These are phyloP conservation scores for Viola pubescens DNA, from an alignment of 441 rosid genomes.

Conservation along the genomic window DNA sequence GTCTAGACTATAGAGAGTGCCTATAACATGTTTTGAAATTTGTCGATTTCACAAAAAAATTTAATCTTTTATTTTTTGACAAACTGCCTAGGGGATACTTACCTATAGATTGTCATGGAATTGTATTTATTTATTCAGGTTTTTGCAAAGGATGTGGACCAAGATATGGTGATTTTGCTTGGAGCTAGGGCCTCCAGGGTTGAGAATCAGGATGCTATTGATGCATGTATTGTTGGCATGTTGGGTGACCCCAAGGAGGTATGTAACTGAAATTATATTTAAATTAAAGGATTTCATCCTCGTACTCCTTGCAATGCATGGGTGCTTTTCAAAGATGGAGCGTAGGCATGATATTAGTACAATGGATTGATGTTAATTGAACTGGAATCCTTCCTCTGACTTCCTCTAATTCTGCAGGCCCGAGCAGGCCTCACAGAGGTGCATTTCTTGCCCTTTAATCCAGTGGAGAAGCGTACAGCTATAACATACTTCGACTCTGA, in stretches of 20 bases:
- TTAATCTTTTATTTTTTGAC: not conserved
- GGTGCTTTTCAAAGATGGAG: too few relatives aligned
- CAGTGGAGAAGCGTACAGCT: constrained; percentile 94
- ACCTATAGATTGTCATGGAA: not conserved
- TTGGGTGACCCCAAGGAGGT: constrained; percentile 76
- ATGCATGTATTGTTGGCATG: constrained; percentile 86
- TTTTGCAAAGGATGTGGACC: constrained; percentile 39
- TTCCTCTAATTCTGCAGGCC: constrained; percentile 32
- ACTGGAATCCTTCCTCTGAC: not conserved
- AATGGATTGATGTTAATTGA: not conserved
- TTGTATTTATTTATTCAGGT: constrained; percentile 25
- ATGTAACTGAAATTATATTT: not conserved
- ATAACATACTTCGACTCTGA: constrained; percentile 66
- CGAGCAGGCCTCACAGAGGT: constrained; percentile 81
- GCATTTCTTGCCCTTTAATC: constrained; percentile 90
- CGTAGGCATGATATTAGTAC: too few relatives aligned
- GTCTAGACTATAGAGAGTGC: not conserved
- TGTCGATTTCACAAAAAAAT: not conserved
- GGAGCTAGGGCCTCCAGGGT: constrained; percentile 88
- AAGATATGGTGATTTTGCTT: constrained; percentile 39
- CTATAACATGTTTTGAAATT: not conserved
- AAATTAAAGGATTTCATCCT: too few relatives aligned
- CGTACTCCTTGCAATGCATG: too few relatives aligned
- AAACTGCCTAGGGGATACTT: not conserved
- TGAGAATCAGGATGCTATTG: constrained; percentile 94